phyloP scores from a whole-genome alignment of 2,329 filamentous ascomycete genomes.

The Pyrenochaeta sp. region DNA sequence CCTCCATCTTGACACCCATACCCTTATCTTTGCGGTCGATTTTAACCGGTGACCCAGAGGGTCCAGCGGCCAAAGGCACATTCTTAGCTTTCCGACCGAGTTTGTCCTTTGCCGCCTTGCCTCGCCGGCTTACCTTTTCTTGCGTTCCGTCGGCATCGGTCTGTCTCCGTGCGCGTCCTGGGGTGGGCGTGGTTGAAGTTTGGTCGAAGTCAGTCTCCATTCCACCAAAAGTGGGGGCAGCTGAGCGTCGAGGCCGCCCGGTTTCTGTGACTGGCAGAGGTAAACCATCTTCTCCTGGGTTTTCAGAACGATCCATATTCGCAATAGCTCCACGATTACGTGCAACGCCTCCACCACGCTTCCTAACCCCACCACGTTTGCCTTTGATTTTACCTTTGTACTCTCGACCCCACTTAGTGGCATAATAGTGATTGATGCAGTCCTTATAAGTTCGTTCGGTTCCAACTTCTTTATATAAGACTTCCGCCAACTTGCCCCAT shows the following conservation, averaged over 20 bases:
- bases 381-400: constrained; percentile 75
- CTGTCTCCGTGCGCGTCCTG: constrained; percentile 46
- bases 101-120: constrained; percentile 52
- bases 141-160: constrained; percentile 42
- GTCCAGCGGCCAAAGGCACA: constrained; percentile 51
- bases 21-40: constrained; percentile 43
- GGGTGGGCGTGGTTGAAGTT: constrained; percentile 37
- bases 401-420: constrained; percentile 77
- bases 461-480: constrained; percentile 56
- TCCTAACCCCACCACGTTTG: constrained; percentile 34
- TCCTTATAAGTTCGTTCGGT: constrained; percentile 76
- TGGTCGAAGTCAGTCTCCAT: constrained; percentile 69
- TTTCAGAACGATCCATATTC: constrained; percentile 52
- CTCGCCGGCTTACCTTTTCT: constrained; percentile 52
- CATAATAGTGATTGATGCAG: constrained; percentile 87
- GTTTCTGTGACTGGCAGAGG: constrained; percentile 55
- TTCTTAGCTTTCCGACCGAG: constrained; percentile 52
- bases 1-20: constrained; percentile 44
- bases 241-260: constrained; percentile 60
- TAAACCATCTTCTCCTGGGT: constrained; percentile 48
- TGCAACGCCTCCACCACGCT: constrained; percentile 47
- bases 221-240: constrained; percentile 77
- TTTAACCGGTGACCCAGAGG: constrained; percentile 46
- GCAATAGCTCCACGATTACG: constrained; percentile 68
- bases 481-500: constrained; percentile 79